phyloP scores from a whole-genome alignment of 257 asterid species.

The Solanum microdontum region DNA sequence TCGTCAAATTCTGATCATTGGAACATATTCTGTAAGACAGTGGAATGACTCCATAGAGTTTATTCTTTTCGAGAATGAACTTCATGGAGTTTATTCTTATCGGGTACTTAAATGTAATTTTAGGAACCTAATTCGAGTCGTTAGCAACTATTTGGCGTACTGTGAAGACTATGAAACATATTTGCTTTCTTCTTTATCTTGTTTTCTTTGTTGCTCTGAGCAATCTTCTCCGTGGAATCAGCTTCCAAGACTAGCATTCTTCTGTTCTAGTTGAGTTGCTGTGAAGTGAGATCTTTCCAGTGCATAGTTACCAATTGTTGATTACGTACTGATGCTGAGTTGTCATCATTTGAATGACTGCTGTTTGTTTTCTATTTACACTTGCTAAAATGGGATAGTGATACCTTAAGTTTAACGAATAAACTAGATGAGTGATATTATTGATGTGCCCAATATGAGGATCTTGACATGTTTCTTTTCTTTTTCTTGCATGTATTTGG shows the following conservation, averaged over 20 bases:
- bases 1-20: neutral
- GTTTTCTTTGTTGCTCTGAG: neutral
- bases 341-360: neutral
- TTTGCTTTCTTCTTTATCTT: neutral
- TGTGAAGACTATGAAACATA: neutral
- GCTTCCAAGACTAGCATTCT: neutral
- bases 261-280: neutral
- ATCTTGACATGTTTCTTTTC: conserved; percentile 14
- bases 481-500: conserved; percentile 15
- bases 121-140: neutral
- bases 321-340: neutral
- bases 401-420: neutral
- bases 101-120: neutral
- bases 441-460: neutral
- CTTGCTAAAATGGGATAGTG: neutral
- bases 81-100: neutral
- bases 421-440: neutral
- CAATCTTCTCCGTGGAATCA: neutral
- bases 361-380: neutral
- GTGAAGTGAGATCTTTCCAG: neutral
- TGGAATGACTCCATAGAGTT: neutral
- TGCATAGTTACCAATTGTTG: neutral
- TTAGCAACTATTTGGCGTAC: neutral
- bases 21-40: neutral
- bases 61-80: neutral